These are phyloP conservation scores for Thelonectria rubi DNA, from an alignment of 2,329 filamentous ascomycete species.

Conservation along the genomic window DNA sequence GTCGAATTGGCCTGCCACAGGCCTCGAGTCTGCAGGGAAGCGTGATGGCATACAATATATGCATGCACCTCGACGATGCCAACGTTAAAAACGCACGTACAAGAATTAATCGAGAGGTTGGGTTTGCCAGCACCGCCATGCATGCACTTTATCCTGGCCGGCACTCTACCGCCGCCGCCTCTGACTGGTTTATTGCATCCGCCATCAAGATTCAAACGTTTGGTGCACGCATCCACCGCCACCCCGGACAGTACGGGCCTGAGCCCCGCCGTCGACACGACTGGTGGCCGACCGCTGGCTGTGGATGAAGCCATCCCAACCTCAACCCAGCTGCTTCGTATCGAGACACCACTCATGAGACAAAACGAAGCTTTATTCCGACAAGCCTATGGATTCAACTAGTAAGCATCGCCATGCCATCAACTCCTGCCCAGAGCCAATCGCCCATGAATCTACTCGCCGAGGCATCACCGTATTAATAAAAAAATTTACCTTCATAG, in stretches of 20 bases:
- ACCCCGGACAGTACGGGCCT: neutral
- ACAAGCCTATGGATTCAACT: neutral
- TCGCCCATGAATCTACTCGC: neutral
- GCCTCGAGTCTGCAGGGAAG: neutral
- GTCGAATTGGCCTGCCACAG: neutral
- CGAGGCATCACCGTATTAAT: conserved; percentile 3
- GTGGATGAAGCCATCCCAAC: neutral
- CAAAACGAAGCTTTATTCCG: neutral
- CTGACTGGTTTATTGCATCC: neutral
- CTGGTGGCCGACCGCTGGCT: no score
- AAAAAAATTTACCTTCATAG: conserved; percentile 31
- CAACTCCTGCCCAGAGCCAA: neutral
- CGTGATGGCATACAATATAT: conserved; percentile 1
- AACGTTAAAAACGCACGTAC: neutral
- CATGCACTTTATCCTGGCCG: neutral
- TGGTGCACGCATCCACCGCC: neutral
- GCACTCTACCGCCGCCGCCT: neutral
- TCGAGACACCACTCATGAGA: neutral
- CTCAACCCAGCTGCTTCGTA: neutral
- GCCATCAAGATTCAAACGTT: neutral
- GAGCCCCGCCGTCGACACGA: neutral
- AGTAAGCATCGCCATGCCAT: neutral
- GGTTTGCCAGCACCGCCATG: neutral
- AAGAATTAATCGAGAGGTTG: neutral
- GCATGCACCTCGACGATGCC: neutral